A percentile compares a stretch with the other conserved stretches of the same genome.
Conservation (phyloP, 2,329 filamentous ascomycete genomes). For the Penicillium brevicompactum region DNA sequence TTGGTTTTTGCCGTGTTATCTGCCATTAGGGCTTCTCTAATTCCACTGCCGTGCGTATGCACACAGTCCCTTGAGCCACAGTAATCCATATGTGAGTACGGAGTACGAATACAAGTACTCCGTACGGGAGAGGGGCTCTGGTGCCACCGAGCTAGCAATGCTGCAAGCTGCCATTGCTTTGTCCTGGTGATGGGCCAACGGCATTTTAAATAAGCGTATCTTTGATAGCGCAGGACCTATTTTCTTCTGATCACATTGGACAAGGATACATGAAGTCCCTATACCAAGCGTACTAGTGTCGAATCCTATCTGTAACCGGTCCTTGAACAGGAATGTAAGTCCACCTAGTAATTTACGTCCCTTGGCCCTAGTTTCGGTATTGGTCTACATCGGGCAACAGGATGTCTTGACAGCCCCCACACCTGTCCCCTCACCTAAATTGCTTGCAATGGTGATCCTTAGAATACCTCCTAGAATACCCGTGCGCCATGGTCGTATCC, state of each 20-base stretch:
- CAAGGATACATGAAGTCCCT: background rate
- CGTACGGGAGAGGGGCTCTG: background rate
- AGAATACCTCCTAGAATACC: background rate
- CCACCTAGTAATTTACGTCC: background rate
- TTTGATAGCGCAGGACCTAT: background rate
- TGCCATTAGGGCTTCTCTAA: conserved; percentile 16
- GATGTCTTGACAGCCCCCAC: background rate
- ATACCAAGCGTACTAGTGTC: background rate
- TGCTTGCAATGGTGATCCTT: background rate
- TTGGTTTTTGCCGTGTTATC: conserved; percentile 9
- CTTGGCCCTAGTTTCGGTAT: background rate
- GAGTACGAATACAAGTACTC: background rate
- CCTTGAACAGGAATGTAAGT: background rate
- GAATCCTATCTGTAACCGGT: background rate
- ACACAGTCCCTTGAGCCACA: background rate
- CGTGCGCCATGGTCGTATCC: background rate
- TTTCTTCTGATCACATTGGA: background rate
- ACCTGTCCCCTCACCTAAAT: background rate
- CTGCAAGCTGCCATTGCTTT: background rate
- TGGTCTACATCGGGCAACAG: background rate
- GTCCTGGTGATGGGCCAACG: background rate
- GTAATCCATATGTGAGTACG: background rate
- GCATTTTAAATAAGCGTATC: too few relatives aligned
- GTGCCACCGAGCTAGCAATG: background rate
- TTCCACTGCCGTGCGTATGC: background rate